Evolutionary conservation across 768 basidiomycete genomes (phyloP).

Genomic region (Sarcodon sp.): DNA sequence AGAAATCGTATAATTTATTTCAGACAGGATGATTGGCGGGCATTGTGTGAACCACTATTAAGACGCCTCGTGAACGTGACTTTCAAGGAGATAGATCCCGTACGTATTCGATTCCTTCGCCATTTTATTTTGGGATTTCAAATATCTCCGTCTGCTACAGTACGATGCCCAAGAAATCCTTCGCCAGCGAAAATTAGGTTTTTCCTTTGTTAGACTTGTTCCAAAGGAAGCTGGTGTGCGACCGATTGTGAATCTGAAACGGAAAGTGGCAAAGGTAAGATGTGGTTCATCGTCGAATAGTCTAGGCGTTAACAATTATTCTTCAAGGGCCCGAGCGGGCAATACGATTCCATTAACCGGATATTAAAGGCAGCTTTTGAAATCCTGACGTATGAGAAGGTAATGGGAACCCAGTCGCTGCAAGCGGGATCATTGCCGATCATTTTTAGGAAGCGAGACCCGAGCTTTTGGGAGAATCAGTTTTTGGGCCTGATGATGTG

Average conservation of each 20-base stretch:
- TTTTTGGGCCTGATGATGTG: slow-evolving; percentile 75
- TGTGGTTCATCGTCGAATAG: slow-evolving; percentile 17
- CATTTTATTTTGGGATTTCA: not conserved
- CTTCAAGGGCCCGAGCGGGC: slow-evolving; percentile 6
- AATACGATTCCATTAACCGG: slow-evolving; percentile 71
- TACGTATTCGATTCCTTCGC: slow-evolving; percentile 16
- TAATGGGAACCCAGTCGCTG: slow-evolving; percentile 13
- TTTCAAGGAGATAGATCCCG: slow-evolving; percentile 60
- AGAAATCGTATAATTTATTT: slow-evolving; percentile 82
- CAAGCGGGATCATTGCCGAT: not conserved
- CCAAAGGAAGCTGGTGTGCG: slow-evolving; percentile 94
- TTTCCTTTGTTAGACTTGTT: slow-evolving; percentile 76
- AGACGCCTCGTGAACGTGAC: slow-evolving; percentile 58
- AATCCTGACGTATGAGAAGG: slow-evolving; percentile 83
- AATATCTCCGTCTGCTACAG: slow-evolving; percentile 21
- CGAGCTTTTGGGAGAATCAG: slow-evolving; percentile 63
- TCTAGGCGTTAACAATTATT: slow-evolving; percentile 4
- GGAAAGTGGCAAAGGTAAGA: slow-evolving; percentile 28
- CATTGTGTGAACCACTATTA: slow-evolving; percentile 70
- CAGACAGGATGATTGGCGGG: slow-evolving; percentile 89
- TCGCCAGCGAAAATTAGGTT: slow-evolving; percentile 64
- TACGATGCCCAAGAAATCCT: slow-evolving; percentile 51
- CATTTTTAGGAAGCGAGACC: slow-evolving; percentile 42
- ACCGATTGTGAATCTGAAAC: slow-evolving; percentile 85
- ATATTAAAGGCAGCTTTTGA: slow-evolving; percentile 75